Conservation (phyloP, 2,329 filamentous ascomycete genomes). For the Tolypocladium ovalisporum region DNA sequence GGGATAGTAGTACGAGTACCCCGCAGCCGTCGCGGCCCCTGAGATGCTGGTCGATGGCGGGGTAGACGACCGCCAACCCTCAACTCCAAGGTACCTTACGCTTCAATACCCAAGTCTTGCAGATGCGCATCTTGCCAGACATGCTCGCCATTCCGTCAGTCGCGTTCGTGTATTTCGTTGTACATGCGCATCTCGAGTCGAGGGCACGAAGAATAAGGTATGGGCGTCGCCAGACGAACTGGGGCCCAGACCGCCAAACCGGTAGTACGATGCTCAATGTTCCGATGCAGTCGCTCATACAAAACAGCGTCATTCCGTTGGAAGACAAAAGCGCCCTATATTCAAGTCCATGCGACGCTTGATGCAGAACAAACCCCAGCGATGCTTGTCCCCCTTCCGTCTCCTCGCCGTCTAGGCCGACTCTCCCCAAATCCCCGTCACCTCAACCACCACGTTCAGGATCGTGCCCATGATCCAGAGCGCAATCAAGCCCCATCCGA, state of each 20-base stretch:
- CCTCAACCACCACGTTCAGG: slow-evolving; percentile 71
- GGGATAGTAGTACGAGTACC: not conserved
- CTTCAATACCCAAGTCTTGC: too few relatives aligned
- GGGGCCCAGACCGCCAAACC: too few relatives aligned
- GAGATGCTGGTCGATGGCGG: not conserved
- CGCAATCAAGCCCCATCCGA: slow-evolving; percentile 70
- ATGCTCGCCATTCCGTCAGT: not conserved
- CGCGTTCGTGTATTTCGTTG: not conserved
- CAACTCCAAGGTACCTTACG: too few relatives aligned
- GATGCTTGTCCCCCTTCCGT: not conserved
- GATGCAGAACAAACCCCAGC: not conserved
- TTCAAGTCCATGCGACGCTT: not conserved
- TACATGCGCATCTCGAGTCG: not conserved
- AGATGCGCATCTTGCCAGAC: not conserved
- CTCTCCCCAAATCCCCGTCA: slow-evolving; percentile 42
- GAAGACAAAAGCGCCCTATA: not conserved
- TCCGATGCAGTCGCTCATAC: not conserved
- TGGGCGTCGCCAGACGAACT: too few relatives aligned
- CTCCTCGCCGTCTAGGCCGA: slow-evolving; percentile 6
- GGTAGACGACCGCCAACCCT: not conserved
- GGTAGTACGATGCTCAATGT: not conserved
- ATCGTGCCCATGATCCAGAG: slow-evolving; percentile 75
- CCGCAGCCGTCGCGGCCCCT: not conserved
- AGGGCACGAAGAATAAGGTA: too few relatives aligned
- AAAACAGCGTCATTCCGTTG: not conserved